These are phyloP conservation scores for Aureobasidium sp. DNA, from an alignment of 2,329 filamentous ascomycete genomes.

Conservation along the genomic window DNA sequence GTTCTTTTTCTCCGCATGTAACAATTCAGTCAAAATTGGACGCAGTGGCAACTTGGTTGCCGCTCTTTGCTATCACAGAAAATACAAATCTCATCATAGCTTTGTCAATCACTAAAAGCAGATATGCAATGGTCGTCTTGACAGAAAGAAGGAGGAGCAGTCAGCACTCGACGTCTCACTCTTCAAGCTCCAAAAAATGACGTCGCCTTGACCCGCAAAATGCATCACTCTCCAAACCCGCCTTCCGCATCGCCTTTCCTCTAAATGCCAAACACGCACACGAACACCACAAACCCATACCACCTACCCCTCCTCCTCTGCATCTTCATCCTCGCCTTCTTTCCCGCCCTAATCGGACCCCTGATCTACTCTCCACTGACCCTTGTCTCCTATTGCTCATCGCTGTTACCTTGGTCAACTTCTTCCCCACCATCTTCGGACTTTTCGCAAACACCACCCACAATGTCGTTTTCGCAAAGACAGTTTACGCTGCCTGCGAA, in stretches of 20 bases:
- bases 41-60: neutral
- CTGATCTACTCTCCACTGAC: constrained; percentile 28
- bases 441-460: constrained; percentile 8
- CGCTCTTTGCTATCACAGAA: neutral
- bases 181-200: neutral
- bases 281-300: constrained; percentile 29
- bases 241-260: too few relatives aligned
- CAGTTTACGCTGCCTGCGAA: constrained; percentile 69
- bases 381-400: constrained; percentile 25
- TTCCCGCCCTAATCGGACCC: constrained; percentile 40
- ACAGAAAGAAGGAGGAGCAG: too few relatives aligned
- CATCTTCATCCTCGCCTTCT: constrained; percentile 46
- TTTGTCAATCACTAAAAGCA: too few relatives aligned
- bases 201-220: neutral
- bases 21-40: neutral
- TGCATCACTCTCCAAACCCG: too few relatives aligned
- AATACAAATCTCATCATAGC: neutral
- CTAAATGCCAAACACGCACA: constrained; percentile 22
- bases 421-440: constrained; percentile 21
- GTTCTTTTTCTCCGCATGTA: neutral
- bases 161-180: neutral
- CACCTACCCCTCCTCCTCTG: constrained; percentile 36
- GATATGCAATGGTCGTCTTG: too few relatives aligned
- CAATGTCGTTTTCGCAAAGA: constrained; percentile 72
- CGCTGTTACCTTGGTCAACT: constrained; percentile 20